A percentile compares a stretch with the other conserved stretches of the same genome.
These are phyloP conservation scores for Polygonum maritimum DNA, from an alignment of 148 eudicot species.

Conservation along the genomic window DNA sequence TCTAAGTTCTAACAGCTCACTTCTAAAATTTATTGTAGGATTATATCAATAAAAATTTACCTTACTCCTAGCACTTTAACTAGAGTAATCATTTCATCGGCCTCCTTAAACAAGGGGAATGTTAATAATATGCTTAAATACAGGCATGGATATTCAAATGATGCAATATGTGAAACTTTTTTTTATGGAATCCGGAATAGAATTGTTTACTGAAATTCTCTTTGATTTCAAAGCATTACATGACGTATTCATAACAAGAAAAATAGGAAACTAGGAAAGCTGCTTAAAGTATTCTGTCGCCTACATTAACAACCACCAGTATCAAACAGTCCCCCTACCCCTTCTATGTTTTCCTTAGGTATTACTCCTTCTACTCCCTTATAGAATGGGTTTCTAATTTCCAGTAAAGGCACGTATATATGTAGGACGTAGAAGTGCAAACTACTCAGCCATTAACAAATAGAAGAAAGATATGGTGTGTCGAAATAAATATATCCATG, in stretches of 20 bases:
- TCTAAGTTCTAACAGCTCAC: neutral
- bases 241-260: neutral
- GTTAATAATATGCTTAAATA: too few species aligned
- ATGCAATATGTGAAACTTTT: neutral
- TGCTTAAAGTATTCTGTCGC: neutral
- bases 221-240: neutral
- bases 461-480: neutral
- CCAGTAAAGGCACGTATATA: neutral
- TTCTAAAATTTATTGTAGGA: neutral
- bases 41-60: neutral
- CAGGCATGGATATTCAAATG: neutral
- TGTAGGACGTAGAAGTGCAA: neutral
- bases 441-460: neutral
- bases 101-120: neutral
- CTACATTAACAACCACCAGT: neutral
- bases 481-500: neutral
- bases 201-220: neutral
- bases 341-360: neutral
- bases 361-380: neutral
- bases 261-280: neutral
- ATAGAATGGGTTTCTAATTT: neutral
- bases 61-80: neutral
- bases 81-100: neutral
- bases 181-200: neutral
- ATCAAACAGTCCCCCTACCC: neutral